Conservation (phyloP, 2,329 filamentous ascomycete species). For the Pseudogymnoascus sp. region DNA sequence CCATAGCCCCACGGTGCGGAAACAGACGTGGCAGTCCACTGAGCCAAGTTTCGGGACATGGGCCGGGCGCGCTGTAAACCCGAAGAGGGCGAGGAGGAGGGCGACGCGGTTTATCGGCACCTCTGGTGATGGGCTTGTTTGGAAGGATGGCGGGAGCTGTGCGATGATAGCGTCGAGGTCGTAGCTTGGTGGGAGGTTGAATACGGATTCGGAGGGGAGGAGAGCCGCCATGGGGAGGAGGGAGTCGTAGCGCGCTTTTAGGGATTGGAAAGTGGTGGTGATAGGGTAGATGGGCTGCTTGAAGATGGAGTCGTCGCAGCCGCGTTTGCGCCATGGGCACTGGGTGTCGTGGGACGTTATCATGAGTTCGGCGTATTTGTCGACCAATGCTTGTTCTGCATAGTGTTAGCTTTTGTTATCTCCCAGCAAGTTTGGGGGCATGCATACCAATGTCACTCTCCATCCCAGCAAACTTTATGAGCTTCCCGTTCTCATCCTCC, state of each 20-base stretch:
- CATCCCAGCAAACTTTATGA: conserved; percentile 43
- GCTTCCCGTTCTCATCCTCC: conserved; percentile 46
- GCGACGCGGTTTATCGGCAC: conserved; percentile 50
- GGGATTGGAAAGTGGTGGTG: conserved; percentile 46
- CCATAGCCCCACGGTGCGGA: conserved; percentile 85
- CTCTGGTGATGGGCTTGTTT: conserved; percentile 13
- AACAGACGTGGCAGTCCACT: conserved; percentile 70
- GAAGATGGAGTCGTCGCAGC: conserved; percentile 68
- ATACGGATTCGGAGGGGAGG: conserved; percentile 26
- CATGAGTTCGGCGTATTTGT: conserved; percentile 68
- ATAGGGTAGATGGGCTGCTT: conserved; percentile 58
- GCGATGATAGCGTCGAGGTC: conserved; percentile 43
- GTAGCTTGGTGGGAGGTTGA: conserved; percentile 42
- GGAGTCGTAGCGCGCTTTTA: conserved; percentile 60
- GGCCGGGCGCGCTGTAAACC: conserved; percentile 56
- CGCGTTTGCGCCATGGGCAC: conserved; percentile 79
- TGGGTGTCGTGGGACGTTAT: conserved; percentile 67
- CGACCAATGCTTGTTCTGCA: conserved; percentile 60
- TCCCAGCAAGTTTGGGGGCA: no score
- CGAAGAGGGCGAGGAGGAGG: conserved; percentile 62
- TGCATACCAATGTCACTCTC: conserved; percentile 54
- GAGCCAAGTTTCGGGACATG: conserved; percentile 32
- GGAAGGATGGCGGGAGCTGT: conserved; percentile 47
- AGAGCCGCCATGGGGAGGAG: conserved; percentile 56
- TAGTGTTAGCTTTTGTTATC: conserved; percentile 20